Evolutionary conservation across 2,329 filamentous ascomycete species (phyloP).

Genomic region (Cladosporium phlei): DNA sequence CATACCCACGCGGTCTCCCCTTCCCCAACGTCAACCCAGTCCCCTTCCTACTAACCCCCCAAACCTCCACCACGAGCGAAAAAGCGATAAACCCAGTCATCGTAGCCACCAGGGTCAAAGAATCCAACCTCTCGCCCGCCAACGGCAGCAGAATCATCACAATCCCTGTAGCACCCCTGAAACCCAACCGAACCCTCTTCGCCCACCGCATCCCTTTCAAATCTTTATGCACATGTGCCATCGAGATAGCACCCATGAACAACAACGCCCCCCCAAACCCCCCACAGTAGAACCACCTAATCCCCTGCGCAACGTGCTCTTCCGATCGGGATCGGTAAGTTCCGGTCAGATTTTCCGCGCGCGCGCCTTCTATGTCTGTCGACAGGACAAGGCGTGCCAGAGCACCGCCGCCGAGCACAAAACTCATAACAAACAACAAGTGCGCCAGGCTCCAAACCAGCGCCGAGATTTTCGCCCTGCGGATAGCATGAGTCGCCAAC

Average conservation of each 20-base stretch:
- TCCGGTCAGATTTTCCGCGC: constrained; percentile 48
- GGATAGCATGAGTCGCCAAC: constrained; percentile 57
- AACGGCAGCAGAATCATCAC: constrained; percentile 54
- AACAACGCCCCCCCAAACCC: constrained; percentile 54
- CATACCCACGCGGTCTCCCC: constrained; percentile 21
- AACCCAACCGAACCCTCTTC: constrained; percentile 49
- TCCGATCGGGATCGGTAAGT: constrained; percentile 49
- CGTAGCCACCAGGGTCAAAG: constrained; percentile 35
- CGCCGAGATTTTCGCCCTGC: constrained; percentile 42
- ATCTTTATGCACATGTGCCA: constrained; percentile 53
- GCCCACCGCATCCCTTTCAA: constrained; percentile 46
- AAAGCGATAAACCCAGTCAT: constrained; percentile 36
- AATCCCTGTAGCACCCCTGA: constrained; percentile 48
- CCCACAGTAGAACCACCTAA: constrained; percentile 62
- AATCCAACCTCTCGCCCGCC: constrained; percentile 32
- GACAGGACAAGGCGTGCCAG: constrained; percentile 57
- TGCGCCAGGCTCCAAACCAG: constrained; percentile 54
- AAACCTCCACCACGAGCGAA: constrained; percentile 34
- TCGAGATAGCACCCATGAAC: constrained; percentile 52
- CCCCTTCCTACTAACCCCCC: constrained; percentile 21
- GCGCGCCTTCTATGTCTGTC: constrained; percentile 48
- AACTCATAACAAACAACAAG: constrained; percentile 60
- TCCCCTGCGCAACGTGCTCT: constrained; percentile 46
- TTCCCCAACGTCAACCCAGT: constrained; percentile 19
- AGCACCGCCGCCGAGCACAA: constrained; percentile 55